Conservation (phyloP, 371 early-diverging fungal species). For the Polyrhizophydium stewartii region DNA sequence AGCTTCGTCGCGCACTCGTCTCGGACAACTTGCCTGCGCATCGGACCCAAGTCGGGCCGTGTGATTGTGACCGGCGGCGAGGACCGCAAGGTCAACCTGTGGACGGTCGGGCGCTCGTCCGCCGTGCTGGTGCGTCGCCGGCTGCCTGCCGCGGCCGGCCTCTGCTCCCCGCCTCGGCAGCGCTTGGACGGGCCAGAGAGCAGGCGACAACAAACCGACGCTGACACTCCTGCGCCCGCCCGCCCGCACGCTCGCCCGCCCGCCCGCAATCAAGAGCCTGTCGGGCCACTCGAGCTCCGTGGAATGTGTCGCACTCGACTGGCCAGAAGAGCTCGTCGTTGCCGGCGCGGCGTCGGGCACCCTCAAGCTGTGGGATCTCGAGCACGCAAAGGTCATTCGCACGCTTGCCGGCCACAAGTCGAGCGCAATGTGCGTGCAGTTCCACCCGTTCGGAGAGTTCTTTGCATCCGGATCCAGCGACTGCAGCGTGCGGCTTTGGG, state of each 20-base stretch:
- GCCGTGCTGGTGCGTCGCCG: slow-evolving; percentile 32
- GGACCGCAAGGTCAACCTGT: slow-evolving; percentile 46
- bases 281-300: slow-evolving; percentile 40
- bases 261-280: slow-evolving; percentile 26
- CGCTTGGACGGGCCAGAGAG: not conserved
- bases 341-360: slow-evolving; percentile 49
- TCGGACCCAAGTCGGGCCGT: slow-evolving; percentile 46
- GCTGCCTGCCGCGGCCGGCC: too few relatives aligned
- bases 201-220: not conserved
- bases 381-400: slow-evolving; percentile 52
- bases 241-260: not conserved
- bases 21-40: slow-evolving; percentile 34
- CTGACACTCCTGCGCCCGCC: not conserved
- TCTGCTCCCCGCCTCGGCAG: not conserved
- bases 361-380: slow-evolving; percentile 60
- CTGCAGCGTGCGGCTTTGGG: slow-evolving; percentile 60
- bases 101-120: slow-evolving; percentile 43
- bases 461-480: slow-evolving; percentile 62
- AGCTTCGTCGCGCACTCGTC: slow-evolving; percentile 32
- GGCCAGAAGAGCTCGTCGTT: slow-evolving; percentile 49
- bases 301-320: slow-evolving; percentile 42
- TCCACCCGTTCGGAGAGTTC: slow-evolving; percentile 60
- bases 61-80: slow-evolving; percentile 53
- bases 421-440: slow-evolving; percentile 44
- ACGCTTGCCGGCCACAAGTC: slow-evolving; percentile 54